phyloP scores from a whole-genome alignment of 495 filamentous ascomycete species.

The Hypoxylon crocopeplum region DNA sequence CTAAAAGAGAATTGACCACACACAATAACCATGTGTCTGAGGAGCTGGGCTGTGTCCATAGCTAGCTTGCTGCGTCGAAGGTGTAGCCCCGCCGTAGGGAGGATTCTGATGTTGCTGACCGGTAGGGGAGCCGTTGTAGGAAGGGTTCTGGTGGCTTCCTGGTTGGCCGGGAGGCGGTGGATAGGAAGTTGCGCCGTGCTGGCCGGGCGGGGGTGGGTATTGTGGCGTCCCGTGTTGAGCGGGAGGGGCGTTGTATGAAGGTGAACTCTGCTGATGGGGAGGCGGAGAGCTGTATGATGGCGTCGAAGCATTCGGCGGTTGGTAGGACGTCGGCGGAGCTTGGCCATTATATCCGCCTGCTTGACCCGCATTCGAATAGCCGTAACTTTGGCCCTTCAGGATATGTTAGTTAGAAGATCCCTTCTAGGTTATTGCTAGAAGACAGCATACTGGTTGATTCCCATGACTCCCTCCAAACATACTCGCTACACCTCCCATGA shows the following conservation, averaged over 20 bases:
- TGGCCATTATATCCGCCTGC: slow-evolving; percentile 54
- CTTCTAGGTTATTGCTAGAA: background rate
- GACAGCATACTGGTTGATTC: slow-evolving; percentile 38
- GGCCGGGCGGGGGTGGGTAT: slow-evolving; percentile 36
- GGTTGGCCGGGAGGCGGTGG: slow-evolving; percentile 27
- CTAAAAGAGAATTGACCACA: slow-evolving; percentile 6
- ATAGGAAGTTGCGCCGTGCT: slow-evolving; percentile 38
- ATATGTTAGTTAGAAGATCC: slow-evolving; percentile 22
- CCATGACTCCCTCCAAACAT: slow-evolving; percentile 51
- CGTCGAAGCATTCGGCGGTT: slow-evolving; percentile 43
- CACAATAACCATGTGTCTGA: slow-evolving; percentile 38
- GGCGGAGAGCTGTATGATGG: slow-evolving; percentile 40
- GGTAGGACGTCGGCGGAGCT: slow-evolving; percentile 57
- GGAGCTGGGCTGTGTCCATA: slow-evolving; percentile 39
- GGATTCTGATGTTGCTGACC: slow-evolving; percentile 37
- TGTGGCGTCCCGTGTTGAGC: slow-evolving; percentile 31
- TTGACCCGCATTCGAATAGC: slow-evolving; percentile 58
- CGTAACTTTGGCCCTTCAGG: slow-evolving; percentile 50
- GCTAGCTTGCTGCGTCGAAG: slow-evolving; percentile 30
- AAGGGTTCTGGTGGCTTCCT: slow-evolving; percentile 32
- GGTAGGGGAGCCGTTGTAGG: slow-evolving; percentile 37
- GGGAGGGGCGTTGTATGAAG: slow-evolving; percentile 30
- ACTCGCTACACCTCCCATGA: slow-evolving; percentile 53
- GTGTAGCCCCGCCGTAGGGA: slow-evolving; percentile 25
- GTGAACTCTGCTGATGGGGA: slow-evolving; percentile 38